Conservation (phyloP, 2,329 filamentous ascomycete species). For the Diaporthe sp. region DNA sequence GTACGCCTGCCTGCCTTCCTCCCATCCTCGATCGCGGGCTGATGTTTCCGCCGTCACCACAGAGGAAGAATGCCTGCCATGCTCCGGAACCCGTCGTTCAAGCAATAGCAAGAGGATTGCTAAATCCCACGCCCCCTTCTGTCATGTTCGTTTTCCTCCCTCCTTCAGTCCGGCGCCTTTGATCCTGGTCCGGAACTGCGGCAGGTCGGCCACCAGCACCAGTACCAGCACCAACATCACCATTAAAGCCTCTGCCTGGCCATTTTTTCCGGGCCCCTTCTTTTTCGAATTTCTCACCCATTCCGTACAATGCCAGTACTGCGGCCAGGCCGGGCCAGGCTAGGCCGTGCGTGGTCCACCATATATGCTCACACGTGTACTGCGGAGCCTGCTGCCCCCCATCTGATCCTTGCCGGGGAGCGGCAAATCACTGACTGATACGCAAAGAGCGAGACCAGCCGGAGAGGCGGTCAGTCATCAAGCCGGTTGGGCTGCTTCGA, state of each 20-base stretch:
- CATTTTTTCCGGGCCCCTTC: neutral
- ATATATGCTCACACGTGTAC: slow-evolving; percentile 33
- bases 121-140: too few relatives aligned
- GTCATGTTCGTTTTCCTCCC: neutral
- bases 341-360: slow-evolving; percentile 18
- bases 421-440: neutral
- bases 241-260: neutral
- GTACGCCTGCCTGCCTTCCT: neutral
- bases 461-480: slow-evolving; percentile 18
- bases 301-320: neutral
- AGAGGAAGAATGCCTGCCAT: neutral
- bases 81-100: neutral
- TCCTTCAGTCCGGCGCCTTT: neutral
- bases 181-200: neutral
- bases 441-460: neutral
- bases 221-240: neutral
- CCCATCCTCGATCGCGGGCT: too few relatives aligned
- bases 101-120: neutral
- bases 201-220: neutral
- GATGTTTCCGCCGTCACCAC: too few relatives aligned
- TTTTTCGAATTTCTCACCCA: neutral
- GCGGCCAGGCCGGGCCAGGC: slow-evolving; percentile 11
- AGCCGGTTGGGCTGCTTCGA: neutral
- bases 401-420: neutral
- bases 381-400: slow-evolving; percentile 15